Percentiles rank a stretch among this genome's conserved stretches.
Evolutionary conservation across 306 rosid species (phyloP).

Genomic region (Rosa chinensis): DNA sequence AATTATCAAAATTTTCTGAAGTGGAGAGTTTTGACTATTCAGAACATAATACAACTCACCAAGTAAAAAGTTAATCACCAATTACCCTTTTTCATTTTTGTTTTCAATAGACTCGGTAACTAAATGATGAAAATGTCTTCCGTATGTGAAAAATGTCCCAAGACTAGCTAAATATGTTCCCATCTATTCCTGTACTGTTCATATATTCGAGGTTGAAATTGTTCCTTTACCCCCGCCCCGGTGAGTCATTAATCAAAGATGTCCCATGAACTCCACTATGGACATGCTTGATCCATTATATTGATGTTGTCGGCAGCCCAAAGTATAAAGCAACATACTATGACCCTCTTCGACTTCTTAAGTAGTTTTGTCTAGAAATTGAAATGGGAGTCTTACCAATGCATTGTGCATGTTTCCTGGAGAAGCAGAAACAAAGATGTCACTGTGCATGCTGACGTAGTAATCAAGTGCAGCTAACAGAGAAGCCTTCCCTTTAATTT

Average conservation of each 20-base stretch:
- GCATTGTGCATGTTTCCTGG: slow-evolving; percentile 99
- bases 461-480: slow-evolving; percentile 92
- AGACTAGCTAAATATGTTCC: too few species aligned
- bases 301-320: too few species aligned
- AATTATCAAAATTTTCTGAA: not conserved
- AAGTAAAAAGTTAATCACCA: not conserved
- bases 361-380: not conserved
- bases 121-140: too few species aligned
- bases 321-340: too few species aligned
- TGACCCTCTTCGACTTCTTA: not conserved
- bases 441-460: slow-evolving; percentile 87
- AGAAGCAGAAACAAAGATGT: slow-evolving; percentile 93
- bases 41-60: not conserved
- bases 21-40: not conserved
- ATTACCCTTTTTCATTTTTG: not conserved
- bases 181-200: too few species aligned
- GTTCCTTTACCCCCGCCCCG: too few species aligned
- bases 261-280: too few species aligned
- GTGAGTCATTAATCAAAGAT: too few species aligned
- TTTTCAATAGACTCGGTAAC: not conserved
- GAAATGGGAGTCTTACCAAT: slow-evolving; percentile 56
- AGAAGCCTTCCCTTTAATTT: slow-evolving; percentile 91
- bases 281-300: too few species aligned
- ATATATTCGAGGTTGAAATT: too few species aligned
- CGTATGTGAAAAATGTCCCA: not conserved